Percentiles rank a stretch among this genome's conserved stretches.
Evolutionary conservation across 2,329 filamentous ascomycete genomes (phyloP).

Genomic region (Sporothrix curviconia): DNA sequence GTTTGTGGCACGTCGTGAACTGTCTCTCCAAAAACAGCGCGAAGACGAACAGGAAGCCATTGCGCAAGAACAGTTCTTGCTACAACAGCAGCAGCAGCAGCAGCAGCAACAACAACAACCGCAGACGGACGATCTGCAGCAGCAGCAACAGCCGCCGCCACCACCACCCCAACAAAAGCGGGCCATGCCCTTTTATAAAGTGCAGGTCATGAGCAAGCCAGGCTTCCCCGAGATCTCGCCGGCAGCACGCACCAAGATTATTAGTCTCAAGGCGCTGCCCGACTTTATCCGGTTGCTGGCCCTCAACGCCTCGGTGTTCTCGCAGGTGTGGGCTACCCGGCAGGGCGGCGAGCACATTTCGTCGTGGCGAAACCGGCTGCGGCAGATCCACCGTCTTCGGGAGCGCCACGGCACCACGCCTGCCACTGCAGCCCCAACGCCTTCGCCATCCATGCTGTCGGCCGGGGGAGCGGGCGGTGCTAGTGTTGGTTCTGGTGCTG

Average conservation of each 20-base stretch:
- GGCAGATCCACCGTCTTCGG: constrained; percentile 75
- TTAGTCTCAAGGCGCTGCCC: constrained; percentile 75
- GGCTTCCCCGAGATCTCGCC: constrained; percentile 90
- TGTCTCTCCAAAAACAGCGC: constrained; percentile 23
- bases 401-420: constrained; percentile 53
- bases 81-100: neutral
- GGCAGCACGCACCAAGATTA: constrained; percentile 80
- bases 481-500: neutral
- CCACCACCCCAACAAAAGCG: neutral
- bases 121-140: neutral
- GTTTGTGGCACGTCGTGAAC: constrained; percentile 59
- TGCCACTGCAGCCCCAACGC: constrained; percentile 23
- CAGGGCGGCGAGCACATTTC: constrained; percentile 77
- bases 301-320: constrained; percentile 90
- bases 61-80: neutral
- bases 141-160: constrained; percentile 23
- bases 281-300: constrained; percentile 82
- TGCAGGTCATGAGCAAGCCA: constrained; percentile 80
- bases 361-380: constrained; percentile 80
- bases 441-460: constrained; percentile 28
- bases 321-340: constrained; percentile 75
- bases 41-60: constrained; percentile 16
- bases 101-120: neutral
- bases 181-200: constrained; percentile 64
- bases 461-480: neutral